These are phyloP conservation scores for Colletotrichum nymphaeae DNA, from an alignment of 2,329 filamentous ascomycete genomes.

Conservation along the genomic window DNA sequence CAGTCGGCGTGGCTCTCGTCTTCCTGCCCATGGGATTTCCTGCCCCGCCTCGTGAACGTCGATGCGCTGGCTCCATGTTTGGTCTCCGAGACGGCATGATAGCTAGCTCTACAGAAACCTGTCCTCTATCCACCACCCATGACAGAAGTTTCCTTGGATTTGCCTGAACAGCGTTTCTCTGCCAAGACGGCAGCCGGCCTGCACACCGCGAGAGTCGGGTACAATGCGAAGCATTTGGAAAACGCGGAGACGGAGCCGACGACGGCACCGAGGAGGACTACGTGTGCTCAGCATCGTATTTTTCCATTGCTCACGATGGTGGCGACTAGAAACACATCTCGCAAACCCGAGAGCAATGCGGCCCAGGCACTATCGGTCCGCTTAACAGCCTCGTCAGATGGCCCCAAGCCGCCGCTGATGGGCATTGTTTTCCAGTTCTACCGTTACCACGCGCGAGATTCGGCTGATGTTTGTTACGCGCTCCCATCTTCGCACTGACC, in stretches of 20 bases:
- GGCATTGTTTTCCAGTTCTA: background rate
- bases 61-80: background rate
- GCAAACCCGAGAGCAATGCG: constrained; percentile 2
- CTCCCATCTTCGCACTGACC: background rate
- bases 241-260: background rate
- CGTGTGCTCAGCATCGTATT: background rate
- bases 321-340: background rate
- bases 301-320: background rate
- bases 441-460: background rate
- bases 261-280: constrained; percentile 5
- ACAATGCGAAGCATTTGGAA: background rate
- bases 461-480: constrained; percentile 6
- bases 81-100: background rate
- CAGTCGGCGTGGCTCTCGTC: background rate
- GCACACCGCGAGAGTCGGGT: constrained; percentile 1
- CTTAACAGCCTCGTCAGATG: background rate
- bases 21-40: background rate
- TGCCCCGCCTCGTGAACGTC: constrained; percentile 5
- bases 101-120: background rate
- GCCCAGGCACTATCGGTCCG: constrained; percentile 4
- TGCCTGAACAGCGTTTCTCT: background rate
- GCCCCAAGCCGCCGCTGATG: background rate
- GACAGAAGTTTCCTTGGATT: background rate
- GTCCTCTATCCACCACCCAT: background rate
- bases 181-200: constrained; percentile 28